Percentiles rank a stretch among this genome's conserved stretches.
These are phyloP conservation scores for Globisporangium uncinulatum DNA, from an alignment of 352 stramenopile genomes.

Conservation along the genomic window DNA sequence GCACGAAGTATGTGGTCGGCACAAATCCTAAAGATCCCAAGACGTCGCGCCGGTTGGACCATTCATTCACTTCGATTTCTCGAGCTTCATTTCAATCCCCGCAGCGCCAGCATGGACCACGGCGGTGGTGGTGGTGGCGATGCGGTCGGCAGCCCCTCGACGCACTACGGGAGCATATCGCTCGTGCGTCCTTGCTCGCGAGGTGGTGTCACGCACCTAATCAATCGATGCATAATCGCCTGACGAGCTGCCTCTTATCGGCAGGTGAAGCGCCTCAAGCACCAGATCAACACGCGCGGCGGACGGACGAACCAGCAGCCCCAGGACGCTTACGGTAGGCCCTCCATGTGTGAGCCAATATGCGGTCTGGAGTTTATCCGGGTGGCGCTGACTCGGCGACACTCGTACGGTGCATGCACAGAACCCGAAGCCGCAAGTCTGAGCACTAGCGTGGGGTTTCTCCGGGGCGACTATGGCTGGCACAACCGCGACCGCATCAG, in stretches of 20 bases:
- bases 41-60: neutral
- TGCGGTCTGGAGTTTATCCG: no score
- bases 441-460: slow-evolving; percentile 24
- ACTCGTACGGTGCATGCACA: neutral
- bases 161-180: slow-evolving; percentile 34
- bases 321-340: slow-evolving; percentile 4
- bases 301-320: slow-evolving; percentile 2
- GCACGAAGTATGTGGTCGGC: no score
- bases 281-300: slow-evolving; percentile 4
- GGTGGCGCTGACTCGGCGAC: no score
- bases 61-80: neutral
- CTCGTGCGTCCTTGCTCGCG: slow-evolving; percentile 16
- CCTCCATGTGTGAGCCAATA: no score
- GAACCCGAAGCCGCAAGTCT: slow-evolving; percentile 23
- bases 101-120: slow-evolving; percentile 13
- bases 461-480: slow-evolving; percentile 19
- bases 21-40: neutral
- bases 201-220: slow-evolving; percentile 5
- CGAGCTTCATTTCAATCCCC: neutral
- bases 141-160: neutral
- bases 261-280: slow-evolving; percentile 21
- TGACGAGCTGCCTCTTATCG: neutral
- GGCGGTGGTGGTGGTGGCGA: slow-evolving; percentile 2
- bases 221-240: neutral
- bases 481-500: slow-evolving; percentile 38